phyloP scores from a whole-genome alignment of 768 basidiomycete genomes.

The Russula dissimulans region DNA sequence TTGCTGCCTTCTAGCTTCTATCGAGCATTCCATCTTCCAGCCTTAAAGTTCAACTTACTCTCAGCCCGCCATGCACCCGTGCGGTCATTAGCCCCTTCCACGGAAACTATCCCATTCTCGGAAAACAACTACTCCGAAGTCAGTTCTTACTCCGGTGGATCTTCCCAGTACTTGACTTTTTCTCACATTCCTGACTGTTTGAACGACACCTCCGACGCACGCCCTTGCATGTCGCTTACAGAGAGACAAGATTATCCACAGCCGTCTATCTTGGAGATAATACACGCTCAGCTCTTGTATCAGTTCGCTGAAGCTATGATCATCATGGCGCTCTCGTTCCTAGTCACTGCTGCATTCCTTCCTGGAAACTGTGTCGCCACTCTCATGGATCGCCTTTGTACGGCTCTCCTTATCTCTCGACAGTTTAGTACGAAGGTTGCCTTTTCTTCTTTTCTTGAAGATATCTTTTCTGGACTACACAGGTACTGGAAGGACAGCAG shows the following conservation, averaged over 20 bases:
- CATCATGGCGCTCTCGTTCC: conserved; percentile 11
- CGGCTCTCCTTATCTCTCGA: conserved; percentile 4
- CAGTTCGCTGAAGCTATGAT: conserved; percentile 4
- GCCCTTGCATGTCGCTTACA: neutral
- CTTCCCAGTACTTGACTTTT: neutral
- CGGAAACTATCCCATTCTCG: neutral
- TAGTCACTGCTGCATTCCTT: neutral
- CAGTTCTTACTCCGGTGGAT: neutral
- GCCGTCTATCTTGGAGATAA: neutral
- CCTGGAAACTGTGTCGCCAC: conserved; percentile 1
- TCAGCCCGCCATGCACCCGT: neutral
- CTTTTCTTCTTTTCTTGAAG: conserved; percentile 11
- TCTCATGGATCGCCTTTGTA: conserved; percentile 6
- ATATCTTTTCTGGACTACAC: conserved; percentile 3
- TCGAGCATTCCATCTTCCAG: conserved; percentile 6
- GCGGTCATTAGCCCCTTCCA: neutral
- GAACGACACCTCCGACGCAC: neutral
- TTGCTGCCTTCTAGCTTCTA: conserved; percentile 11
- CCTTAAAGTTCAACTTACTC: conserved; percentile 4
- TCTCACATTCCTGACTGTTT: neutral
- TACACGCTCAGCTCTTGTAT: conserved; percentile 4
- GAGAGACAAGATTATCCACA: neutral
- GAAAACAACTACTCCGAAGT: neutral
- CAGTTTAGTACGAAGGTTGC: neutral
- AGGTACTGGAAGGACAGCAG: conserved; percentile 10